Evolutionary conservation across 345 rosid species (phyloP), one percentile per base, ranked within the genome.

Genomic region (Zanthoxylum bungeanum): DNA sequence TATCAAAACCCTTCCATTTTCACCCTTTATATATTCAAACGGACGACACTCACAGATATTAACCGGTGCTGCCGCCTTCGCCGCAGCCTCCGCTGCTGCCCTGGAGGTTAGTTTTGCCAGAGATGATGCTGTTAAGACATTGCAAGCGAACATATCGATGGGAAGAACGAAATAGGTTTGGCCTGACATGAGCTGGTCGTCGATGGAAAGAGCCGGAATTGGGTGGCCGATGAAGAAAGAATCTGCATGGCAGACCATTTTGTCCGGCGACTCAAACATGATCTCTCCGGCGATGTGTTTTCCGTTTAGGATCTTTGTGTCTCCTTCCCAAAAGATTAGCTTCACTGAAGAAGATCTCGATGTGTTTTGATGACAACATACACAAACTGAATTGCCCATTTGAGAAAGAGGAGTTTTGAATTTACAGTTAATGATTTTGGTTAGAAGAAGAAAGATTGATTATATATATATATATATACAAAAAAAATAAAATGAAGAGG

Each of bases 211-310:
- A 46, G 87, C 77, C 16, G 87, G 97, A 70, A 90, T 68, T 1
- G 91, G 93, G 17, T 77, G 94, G 39, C 98, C 98, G 33, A 93
- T 82, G 89, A 84, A 93, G 89, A 93, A 91, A 42, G 98, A 88
- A 46, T 87, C 92, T n/a, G 91, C 89, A n/a, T 83, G 93, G 82
- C 91, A 88, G 8, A 93, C 89, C 60, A 93, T 83, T 72, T 70
- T 85, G 75, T 91, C 95, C 0, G 98, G 97, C 60, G 81, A 84
- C 79, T 90, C 89, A 19, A 93, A 91, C 98, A 93, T 93, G 84
- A 93, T 79, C 76, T 90, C 94, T 28, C 98, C 98, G 16, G 98
- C 98, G 3, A 90, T 69, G 73, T 87, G 97, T 44, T 77, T 87
- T 5, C 84, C 90, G 12, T 73, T 40, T 33, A 90, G 60, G 55